A percentile compares a stretch with the other conserved stretches of the same genome.
These are phyloP conservation scores for Globisporangium radiosum DNA, from an alignment of 352 stramenopile species.

Conservation along the genomic window DNA sequence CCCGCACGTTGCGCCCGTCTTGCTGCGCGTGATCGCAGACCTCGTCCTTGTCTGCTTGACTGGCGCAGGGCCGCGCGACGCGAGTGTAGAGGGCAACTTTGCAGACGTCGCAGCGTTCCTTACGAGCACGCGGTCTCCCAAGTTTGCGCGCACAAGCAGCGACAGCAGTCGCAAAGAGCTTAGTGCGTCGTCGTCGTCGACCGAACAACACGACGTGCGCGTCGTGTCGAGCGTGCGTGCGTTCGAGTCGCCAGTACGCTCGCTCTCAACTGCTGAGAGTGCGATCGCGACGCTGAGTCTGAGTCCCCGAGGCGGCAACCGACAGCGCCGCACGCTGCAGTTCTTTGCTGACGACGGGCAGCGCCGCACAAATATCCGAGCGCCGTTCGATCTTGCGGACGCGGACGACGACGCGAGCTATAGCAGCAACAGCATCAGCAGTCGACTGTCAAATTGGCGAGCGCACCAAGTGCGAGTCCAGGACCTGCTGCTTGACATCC, in stretches of 20 bases:
- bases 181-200: not conserved
- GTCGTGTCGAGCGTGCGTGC: not conserved
- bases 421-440: not conserved
- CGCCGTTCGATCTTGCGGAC: not conserved
- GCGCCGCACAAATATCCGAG: not conserved
- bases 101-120: slow-evolving; percentile 60
- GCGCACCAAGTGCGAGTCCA: slow-evolving; percentile 42
- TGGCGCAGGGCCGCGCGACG: slow-evolving; percentile 17
- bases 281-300: slow-evolving; percentile 9
- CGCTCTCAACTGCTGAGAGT: not conserved
- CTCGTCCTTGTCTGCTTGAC: slow-evolving; percentile 67
- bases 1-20: slow-evolving; percentile 30
- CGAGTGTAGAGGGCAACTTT: slow-evolving; percentile 53
- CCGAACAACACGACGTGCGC: not conserved
- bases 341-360: not conserved
- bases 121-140: slow-evolving; percentile 38
- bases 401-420: not conserved
- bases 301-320: slow-evolving; percentile 10
- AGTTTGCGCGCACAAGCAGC: slow-evolving; percentile 27
- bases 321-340: not conserved
- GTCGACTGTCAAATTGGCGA: slow-evolving; percentile 1
- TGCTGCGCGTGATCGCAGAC: slow-evolving; percentile 56
- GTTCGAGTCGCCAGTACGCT: not conserved
- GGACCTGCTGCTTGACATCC: slow-evolving; percentile 52
- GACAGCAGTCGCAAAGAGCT: not conserved